Percentiles rank a stretch among this genome's conserved stretches.
Conservation (phyloP, 1,139 yeast species). For the Arxiozyma slooffiae region DNA sequence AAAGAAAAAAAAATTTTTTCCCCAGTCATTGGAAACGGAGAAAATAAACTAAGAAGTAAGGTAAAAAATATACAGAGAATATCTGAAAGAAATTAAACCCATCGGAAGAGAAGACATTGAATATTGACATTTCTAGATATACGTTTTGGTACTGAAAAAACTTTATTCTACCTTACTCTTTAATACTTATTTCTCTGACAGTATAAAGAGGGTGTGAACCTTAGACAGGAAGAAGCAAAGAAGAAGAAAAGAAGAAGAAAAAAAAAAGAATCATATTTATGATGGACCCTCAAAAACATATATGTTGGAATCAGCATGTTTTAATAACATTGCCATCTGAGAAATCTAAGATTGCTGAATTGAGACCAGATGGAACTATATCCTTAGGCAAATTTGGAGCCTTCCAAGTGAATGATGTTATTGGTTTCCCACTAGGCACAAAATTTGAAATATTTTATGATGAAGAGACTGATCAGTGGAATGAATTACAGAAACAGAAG, state of each 20-base stretch:
- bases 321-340: slow-evolving; percentile 73
- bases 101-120: background rate
- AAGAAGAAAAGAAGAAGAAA: background rate
- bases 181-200: background rate
- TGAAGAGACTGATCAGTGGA: slow-evolving; percentile 16
- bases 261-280: background rate
- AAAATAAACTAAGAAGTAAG: background rate
- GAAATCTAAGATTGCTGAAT: slow-evolving; percentile 58
- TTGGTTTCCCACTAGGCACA: slow-evolving; percentile 81
- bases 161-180: too few species aligned
- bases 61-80: background rate
- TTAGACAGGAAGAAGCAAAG: too few species aligned
- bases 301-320: slow-evolving; percentile 35
- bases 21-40: slow-evolving; percentile 9
- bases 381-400: slow-evolving; percentile 87
- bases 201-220: background rate
- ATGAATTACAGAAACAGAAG: slow-evolving; percentile 21
- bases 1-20: slow-evolving; percentile 10
- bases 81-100: background rate
- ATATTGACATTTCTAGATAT: background rate
- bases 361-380: slow-evolving; percentile 49
- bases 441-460: slow-evolving; percentile 74
- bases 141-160: background rate
- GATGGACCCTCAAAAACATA: slow-evolving; percentile 28
- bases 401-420: slow-evolving; percentile 60